A percentile compares a stretch with the other conserved stretches of the same genome.
Conservation (phyloP, 2,329 filamentous ascomycete genomes). For the Aspergillus sp. region DNA sequence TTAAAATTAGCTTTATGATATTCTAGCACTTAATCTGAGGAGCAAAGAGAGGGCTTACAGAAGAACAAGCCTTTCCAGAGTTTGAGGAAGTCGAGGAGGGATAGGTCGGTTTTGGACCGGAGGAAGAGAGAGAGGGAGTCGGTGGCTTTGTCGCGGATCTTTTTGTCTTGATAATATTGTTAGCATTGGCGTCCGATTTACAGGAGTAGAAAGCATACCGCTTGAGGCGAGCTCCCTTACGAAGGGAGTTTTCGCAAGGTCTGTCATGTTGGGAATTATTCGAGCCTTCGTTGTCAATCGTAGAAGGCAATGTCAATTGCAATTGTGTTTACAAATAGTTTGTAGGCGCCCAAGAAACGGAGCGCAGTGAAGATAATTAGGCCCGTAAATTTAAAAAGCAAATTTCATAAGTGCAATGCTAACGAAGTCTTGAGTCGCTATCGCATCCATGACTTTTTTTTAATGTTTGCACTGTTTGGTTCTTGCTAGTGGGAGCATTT, state of each 20-base stretch:
- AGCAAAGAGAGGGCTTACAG: constrained; percentile 45
- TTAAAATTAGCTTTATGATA: not conserved
- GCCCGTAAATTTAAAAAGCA: not conserved
- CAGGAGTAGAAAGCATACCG: constrained; percentile 51
- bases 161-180: constrained; percentile 60
- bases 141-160: constrained; percentile 74
- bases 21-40: not conserved
- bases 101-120: constrained; percentile 61
- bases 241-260: constrained; percentile 62
- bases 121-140: constrained; percentile 77
- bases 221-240: constrained; percentile 82
- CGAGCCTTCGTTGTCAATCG: not conserved
- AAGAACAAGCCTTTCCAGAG: constrained; percentile 96
- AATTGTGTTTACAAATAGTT: not conserved
- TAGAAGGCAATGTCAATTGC: not conserved
- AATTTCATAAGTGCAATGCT: not conserved
- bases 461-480: constrained; percentile 18
- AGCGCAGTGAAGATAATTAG: not conserved
- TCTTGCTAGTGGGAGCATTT: not conserved
- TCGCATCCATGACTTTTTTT: constrained; percentile 16
- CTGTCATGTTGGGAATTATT: constrained; percentile 26
- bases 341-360: not conserved
- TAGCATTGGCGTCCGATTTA: constrained; percentile 8
- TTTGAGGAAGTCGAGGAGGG: constrained; percentile 73
- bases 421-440: not conserved